phyloP scores from a whole-genome alignment of 2,329 filamentous ascomycete genomes.

The Aureobasidium mangrovei region DNA sequence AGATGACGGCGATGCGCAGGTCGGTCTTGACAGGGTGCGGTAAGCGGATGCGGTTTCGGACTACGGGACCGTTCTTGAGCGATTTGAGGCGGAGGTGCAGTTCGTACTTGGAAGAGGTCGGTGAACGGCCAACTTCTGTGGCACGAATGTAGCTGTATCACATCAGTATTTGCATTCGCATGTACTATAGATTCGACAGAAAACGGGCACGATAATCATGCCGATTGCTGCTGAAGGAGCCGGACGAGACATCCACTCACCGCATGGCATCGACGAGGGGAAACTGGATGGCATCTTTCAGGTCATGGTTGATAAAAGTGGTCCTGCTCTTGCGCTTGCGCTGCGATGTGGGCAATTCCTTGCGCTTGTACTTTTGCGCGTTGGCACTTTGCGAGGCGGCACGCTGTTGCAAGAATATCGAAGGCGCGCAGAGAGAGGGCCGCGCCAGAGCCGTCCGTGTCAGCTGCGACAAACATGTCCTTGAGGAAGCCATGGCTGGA shows the following conservation, averaged over 20 bases:
- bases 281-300: slow-evolving; percentile 62
- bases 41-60: slow-evolving; percentile 80
- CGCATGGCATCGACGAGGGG: slow-evolving; percentile 88
- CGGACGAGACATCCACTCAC: slow-evolving; percentile 37
- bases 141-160: slow-evolving; percentile 74
- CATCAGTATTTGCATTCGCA: background rate
- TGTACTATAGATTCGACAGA: background rate
- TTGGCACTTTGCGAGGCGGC: slow-evolving; percentile 31
- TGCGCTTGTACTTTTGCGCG: slow-evolving; percentile 33
- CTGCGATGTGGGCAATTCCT: slow-evolving; percentile 46
- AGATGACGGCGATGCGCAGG: slow-evolving; percentile 81
- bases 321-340: slow-evolving; percentile 56
- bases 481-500: slow-evolving; percentile 8
- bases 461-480: slow-evolving; percentile 10
- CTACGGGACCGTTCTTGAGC: slow-evolving; percentile 72
- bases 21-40: slow-evolving; percentile 87
- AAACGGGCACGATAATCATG: background rate
- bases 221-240: background rate
- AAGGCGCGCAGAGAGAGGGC: background rate
- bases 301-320: slow-evolving; percentile 53
- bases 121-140: slow-evolving; percentile 76
- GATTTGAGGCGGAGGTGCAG: slow-evolving; percentile 74
- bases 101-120: slow-evolving; percentile 75
- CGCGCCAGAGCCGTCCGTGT: slow-evolving; percentile 3
- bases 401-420: slow-evolving; percentile 27